Conservation (phyloP, 1,284 basidiomycete genomes). For the Pyrrhoderma lamaoense region DNA sequence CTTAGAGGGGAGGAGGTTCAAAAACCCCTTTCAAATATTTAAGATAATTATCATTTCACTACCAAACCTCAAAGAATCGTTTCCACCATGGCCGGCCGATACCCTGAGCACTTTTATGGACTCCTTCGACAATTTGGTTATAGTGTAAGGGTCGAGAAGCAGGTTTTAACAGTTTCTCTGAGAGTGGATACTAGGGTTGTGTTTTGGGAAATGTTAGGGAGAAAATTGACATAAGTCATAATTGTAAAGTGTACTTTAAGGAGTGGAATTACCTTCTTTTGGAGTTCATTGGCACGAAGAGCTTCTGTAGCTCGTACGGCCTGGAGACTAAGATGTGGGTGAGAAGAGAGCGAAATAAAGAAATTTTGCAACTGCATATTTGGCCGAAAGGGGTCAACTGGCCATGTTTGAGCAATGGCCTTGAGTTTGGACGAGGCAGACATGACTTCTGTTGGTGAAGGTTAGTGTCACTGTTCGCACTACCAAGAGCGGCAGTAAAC, state of each 20-base stretch:
- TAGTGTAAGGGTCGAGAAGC: constrained; percentile 67
- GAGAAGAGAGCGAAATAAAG: constrained; percentile 53
- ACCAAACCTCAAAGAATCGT: constrained; percentile 70
- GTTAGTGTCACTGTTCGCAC: too few species aligned
- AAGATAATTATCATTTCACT: not conserved
- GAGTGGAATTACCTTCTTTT: constrained; percentile 41
- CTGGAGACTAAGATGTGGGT: constrained; percentile 54
- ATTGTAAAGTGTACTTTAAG: constrained; percentile 19
- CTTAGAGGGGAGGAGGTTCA: too few species aligned
- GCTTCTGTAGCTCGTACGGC: constrained; percentile 51
- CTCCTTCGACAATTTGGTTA: constrained; percentile 58
- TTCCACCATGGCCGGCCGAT: constrained; percentile 75
- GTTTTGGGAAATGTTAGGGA: constrained; percentile 22
- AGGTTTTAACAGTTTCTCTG: constrained; percentile 54
- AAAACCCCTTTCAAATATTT: not conserved
- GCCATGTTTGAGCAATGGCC: constrained; percentile 50
- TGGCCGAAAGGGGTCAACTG: constrained; percentile 62
- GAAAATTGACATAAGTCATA: not conserved
- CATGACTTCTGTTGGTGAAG: not conserved
- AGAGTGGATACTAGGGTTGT: constrained; percentile 49
- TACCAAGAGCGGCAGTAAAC: too few species aligned
- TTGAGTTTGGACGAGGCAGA: constrained; percentile 36
- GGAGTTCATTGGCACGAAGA: constrained; percentile 45
- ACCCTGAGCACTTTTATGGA: constrained; percentile 65
- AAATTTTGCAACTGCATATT: constrained; percentile 63